Evolutionary conservation across 1,284 basidiomycete species (phyloP).

Genomic region (Trichosporon sp.): DNA sequence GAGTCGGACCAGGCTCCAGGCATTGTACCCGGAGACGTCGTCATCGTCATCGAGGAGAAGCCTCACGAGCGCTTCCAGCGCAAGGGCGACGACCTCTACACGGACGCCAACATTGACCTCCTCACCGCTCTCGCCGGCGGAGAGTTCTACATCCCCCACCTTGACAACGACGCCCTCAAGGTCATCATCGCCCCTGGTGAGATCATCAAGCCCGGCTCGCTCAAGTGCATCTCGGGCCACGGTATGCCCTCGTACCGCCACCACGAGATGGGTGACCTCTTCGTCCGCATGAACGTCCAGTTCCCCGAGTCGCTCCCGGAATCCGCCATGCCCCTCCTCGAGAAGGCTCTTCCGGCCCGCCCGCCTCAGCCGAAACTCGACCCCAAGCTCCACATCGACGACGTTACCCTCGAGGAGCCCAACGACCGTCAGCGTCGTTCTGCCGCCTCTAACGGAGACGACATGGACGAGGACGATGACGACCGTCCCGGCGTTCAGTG

Average conservation of each 20-base stretch:
- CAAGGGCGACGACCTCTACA: conserved; percentile 88
- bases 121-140: conserved; percentile 93
- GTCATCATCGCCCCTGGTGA: conserved; percentile 88
- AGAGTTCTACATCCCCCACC: conserved; percentile 84
- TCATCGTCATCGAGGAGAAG: conserved; percentile 97
- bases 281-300: conserved; percentile 79
- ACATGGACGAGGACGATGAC: conserved; percentile 65
- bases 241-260: conserved; percentile 99
- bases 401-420: conserved; percentile 80
- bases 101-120: conserved; percentile 86
- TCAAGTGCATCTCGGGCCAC: conserved; percentile 90
- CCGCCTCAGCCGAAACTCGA: conserved; percentile 68
- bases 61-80: conserved; percentile 88
- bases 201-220: conserved; percentile 86
- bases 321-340: conserved; percentile 71
- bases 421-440: conserved; percentile 71
- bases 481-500: conserved; percentile 59
- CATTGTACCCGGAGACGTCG: conserved; percentile 89
- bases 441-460: conserved; percentile 64
- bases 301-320: conserved; percentile 86
- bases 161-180: conserved; percentile 87
- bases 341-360: conserved; percentile 83
- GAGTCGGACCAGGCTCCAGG: conserved; percentile 96
- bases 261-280: conserved; percentile 94
- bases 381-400: conserved; percentile 74